Evolutionary conservation across 139 green algal genomes (phyloP).

Genomic region (Tetradesmus obliquus): DNA sequence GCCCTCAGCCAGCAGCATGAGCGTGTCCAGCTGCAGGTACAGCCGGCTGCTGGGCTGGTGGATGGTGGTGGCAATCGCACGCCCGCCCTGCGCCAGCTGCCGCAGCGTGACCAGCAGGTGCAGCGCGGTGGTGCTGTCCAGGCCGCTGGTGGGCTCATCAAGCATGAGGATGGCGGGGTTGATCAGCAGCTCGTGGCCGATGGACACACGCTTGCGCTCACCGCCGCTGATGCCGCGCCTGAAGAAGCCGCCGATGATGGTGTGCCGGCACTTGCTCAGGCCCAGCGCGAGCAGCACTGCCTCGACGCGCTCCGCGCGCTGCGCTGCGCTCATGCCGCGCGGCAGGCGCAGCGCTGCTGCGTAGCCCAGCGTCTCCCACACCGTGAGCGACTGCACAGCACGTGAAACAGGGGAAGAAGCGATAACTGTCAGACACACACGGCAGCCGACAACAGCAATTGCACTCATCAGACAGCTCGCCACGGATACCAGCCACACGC

Average conservation of each 20-base stretch:
- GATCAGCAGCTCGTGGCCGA: constrained; percentile 92
- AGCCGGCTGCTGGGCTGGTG: constrained; percentile 92
- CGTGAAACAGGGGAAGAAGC: constrained; percentile 46
- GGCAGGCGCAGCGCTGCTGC: constrained; percentile 88
- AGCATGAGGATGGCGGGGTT: constrained; percentile 94
- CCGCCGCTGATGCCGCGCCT: constrained; percentile 90
- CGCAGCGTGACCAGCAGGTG: constrained; percentile 78
- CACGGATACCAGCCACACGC: no score
- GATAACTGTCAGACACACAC: no score
- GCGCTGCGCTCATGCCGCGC: constrained; percentile 62
- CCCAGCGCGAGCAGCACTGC: constrained; percentile 80
- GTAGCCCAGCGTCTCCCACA: constrained; percentile 78
- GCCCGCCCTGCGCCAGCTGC: constrained; percentile 74
- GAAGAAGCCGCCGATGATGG: constrained; percentile 91
- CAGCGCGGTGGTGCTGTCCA: constrained; percentile 94
- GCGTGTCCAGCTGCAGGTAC: constrained; percentile 83
- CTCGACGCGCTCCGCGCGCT: constrained; percentile 79
- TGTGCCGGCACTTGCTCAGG: constrained; percentile 83
- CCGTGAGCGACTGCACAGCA: constrained; percentile 66
- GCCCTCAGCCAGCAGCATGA: constrained; percentile 80
- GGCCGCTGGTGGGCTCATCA: constrained; percentile 71
- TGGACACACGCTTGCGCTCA: constrained; percentile 93
- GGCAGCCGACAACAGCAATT: no score
- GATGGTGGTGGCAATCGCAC: constrained; percentile 89
- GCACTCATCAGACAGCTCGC: no score